Evolutionary conservation across 2,329 filamentous ascomycete species (phyloP).

Genomic region (Aureobasidium uvarum): DNA sequence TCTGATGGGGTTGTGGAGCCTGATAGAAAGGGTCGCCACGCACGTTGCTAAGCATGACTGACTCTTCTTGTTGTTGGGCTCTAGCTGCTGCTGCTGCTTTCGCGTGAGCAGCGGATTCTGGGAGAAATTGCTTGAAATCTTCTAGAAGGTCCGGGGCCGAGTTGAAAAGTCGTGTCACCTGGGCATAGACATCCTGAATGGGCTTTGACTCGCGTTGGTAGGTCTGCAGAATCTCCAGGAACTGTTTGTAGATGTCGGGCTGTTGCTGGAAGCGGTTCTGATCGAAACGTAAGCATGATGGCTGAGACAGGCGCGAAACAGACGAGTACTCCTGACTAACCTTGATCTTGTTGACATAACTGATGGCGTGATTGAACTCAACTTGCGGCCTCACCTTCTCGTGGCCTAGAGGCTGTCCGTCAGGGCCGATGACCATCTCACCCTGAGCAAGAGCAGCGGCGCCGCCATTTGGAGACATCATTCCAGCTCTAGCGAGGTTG

Average conservation of each 20-base stretch:
- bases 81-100: conserved; percentile 55
- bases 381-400: conserved; percentile 85
- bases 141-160: conserved; percentile 91
- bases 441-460: conserved; percentile 53
- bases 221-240: conserved; percentile 95
- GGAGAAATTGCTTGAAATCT: conserved; percentile 98
- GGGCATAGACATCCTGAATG: conserved; percentile 96
- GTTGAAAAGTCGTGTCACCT: conserved; percentile 92
- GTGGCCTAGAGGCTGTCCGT: conserved; percentile 59
- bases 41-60: conserved; percentile 63
- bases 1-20: conserved; percentile 48
- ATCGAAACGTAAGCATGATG: conserved; percentile 8
- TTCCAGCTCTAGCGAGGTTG: conserved; percentile 45
- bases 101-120: conserved; percentile 76
- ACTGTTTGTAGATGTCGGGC: conserved; percentile 99
- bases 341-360: conserved; percentile 99
- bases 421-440: conserved; percentile 54
- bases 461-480: conserved; percentile 47
- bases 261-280: conserved; percentile 96
- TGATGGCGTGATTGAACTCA: conserved; percentile 98
- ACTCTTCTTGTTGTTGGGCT: conserved; percentile 66
- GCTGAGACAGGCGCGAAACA: background rate
- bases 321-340: conserved; percentile 50
- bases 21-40: conserved; percentile 53
- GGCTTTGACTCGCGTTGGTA: conserved; percentile 98